phyloP scores from a whole-genome alignment of 805 yeast genomes.

The Candida awuae region DNA sequence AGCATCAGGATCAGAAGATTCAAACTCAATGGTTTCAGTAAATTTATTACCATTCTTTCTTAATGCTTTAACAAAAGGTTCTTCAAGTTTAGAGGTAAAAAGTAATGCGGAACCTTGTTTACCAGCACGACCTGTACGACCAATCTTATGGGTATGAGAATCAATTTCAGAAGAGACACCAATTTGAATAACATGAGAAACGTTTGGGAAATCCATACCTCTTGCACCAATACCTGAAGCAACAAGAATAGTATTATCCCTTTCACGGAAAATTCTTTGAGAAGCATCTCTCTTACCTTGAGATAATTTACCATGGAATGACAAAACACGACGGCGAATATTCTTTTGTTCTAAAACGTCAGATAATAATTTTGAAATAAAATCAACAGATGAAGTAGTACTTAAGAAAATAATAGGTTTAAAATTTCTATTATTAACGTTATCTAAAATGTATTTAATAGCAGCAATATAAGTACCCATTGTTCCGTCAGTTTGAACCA shows the following conservation, averaged over 20 bases:
- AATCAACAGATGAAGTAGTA: slow-evolving; percentile 61
- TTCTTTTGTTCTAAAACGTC: slow-evolving; percentile 13
- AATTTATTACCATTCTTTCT: slow-evolving; percentile 49
- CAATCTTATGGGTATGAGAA: slow-evolving; percentile 88
- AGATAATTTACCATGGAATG: slow-evolving; percentile 66
- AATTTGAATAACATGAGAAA: slow-evolving; percentile 76
- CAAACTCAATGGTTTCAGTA: slow-evolving; percentile 34
- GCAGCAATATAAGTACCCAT: slow-evolving; percentile 57
- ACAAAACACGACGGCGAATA: slow-evolving; percentile 14
- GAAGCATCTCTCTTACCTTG: slow-evolving; percentile 49
- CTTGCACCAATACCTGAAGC: slow-evolving; percentile 94
- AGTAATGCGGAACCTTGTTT: slow-evolving; percentile 62
- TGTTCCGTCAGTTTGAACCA: slow-evolving; percentile 46
- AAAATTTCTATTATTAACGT: slow-evolving; percentile 33
- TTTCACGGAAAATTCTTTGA: slow-evolving; percentile 27
- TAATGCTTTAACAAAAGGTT: slow-evolving; percentile 45
- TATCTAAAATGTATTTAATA: slow-evolving; percentile 35
- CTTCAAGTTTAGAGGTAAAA: slow-evolving; percentile 50
- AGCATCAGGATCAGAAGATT: slow-evolving; percentile 30
- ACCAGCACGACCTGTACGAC: slow-evolving; percentile 95
- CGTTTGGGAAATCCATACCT: slow-evolving; percentile 91
- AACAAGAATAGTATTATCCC: slow-evolving; percentile 51
- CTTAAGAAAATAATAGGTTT: slow-evolving; percentile 82
- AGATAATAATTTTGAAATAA: slow-evolving; percentile 38
- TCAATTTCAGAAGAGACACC: slow-evolving; percentile 68